Evolutionary conservation across 345 rosid genomes (phyloP), one percentile per base, ranked within the genome.

Genomic region (Nephelium lappaceum): DNA sequence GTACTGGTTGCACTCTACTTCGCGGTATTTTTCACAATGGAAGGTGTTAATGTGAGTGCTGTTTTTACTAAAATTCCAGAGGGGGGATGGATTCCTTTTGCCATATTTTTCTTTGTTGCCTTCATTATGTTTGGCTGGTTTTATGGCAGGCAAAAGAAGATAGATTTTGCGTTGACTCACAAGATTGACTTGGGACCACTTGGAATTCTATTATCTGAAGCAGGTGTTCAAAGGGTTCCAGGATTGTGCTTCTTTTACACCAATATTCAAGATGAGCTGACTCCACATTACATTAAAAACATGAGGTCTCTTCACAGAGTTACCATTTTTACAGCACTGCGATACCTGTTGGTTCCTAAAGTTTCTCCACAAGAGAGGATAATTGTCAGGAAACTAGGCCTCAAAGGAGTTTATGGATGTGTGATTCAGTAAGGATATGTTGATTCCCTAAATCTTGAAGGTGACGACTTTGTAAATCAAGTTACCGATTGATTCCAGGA

Each of bases 41-140:
- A 95, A 80, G 93, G 98, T 31, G 89, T 93, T 21, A 93, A 95
- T 79, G 90, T 89, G 75, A 92, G 93, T 6, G 95, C 98, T 0
- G 91, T 93, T 80, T 84, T 85, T 78, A 89, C 90, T 25, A 95
- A 95, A 80, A 76, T 91, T 66, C 90, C 88, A 1, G 92, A 91
- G 77, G 95, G 98, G 11, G 97, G 98, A 70, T 95, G 98, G 98
- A 90, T 95, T 45, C 98, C 98, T 7, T 93, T 95, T 31, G 97
- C 92, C 21, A 91, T 95, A 23, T 93, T 97, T 43, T 74, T 92
- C 55, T 80, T 92, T 65, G 93, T 95, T 49, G 91, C 94, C 16
- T 82, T 93, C 77, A 86, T 92, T 24, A 93, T 95, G 98, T 95
- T 89, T 49, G 94, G 90, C 68, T 95, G 98, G 97, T 93, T 91